Conservation (phyloP, 2,329 filamentous ascomycete genomes). For the Magnaporthales sp. region DNA sequence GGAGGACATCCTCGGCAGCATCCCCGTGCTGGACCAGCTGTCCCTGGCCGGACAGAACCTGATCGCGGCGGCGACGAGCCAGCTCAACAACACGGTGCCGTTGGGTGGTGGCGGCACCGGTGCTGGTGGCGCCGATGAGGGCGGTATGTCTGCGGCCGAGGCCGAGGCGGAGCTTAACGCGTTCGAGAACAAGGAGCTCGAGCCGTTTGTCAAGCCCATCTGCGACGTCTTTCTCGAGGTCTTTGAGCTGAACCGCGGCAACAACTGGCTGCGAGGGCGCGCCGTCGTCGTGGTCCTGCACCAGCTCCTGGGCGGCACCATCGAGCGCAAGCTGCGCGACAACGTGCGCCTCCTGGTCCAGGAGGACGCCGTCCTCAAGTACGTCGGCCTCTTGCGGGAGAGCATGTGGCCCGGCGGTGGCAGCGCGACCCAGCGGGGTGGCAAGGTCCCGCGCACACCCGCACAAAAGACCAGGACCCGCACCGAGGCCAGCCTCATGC, state of each 20-base stretch:
- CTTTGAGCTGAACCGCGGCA: slow-evolving; percentile 89
- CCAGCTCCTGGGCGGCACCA: slow-evolving; percentile 89
- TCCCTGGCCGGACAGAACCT: slow-evolving; percentile 89
- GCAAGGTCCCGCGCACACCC: slow-evolving; percentile 46
- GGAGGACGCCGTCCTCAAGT: slow-evolving; percentile 70
- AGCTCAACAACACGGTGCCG: slow-evolving; percentile 46
- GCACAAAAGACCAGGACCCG: slow-evolving; percentile 72
- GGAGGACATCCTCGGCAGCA: slow-evolving; percentile 95
- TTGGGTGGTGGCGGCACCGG: slow-evolving; percentile 30
- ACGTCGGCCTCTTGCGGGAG: slow-evolving; percentile 64
- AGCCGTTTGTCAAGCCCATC: slow-evolving; percentile 96
- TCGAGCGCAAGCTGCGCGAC: slow-evolving; percentile 91
- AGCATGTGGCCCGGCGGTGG: slow-evolving; percentile 71
- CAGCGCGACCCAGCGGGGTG: slow-evolving; percentile 32
- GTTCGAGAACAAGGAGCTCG: slow-evolving; percentile 80
- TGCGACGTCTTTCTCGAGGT: slow-evolving; percentile 95
- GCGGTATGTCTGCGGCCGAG: slow-evolving; percentile 44
- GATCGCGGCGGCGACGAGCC: slow-evolving; percentile 64
- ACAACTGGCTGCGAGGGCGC: slow-evolving; percentile 93
- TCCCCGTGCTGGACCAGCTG: slow-evolving; percentile 89
- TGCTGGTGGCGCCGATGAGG: neutral
- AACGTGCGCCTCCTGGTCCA: slow-evolving; percentile 64
- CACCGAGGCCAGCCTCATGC: slow-evolving; percentile 79
- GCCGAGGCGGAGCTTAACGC: slow-evolving; percentile 91
- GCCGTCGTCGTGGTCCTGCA: slow-evolving; percentile 95